Evolutionary conservation across 2,329 filamentous ascomycete species (phyloP), one percentile per base, ranked within the genome.

Genomic region (Aspergillus aculeatinus): DNA sequence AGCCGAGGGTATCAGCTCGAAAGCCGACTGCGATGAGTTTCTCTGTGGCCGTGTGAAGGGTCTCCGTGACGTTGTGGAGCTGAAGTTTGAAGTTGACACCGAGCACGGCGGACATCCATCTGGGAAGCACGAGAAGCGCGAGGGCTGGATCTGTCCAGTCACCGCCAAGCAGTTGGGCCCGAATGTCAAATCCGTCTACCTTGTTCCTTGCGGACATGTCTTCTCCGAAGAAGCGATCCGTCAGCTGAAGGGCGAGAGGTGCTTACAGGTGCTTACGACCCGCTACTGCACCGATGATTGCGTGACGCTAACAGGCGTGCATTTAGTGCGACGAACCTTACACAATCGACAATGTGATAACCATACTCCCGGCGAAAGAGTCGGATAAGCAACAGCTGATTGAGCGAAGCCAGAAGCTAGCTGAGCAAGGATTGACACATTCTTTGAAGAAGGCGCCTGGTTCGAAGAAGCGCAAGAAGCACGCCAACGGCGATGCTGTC

Each of bases 181-280:
- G 0, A 82, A 83, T 5, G 87, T 89, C 16, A 94, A 89, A 75
- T 84, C 92, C 0, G 91, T 96, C 1, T 99, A 98, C 70, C 70
- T 99, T 2, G 91, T 98, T 4, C 95, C 95, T 0, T 99, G 95
- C 70, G 96, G 95, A 0, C 96, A 99, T 80, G 93, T 91, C 0
- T 98, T 98, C 76, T 89, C 91, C 0, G 92, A 96, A 62, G 87
- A 87, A 56, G 92, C 92, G 7, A 88, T 98, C 65, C 90, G 88
- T 66, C 90, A 95, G 76, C 86, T 96, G n/a, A 81, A 82, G 25
- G 83, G 79, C 2, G 88, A 90, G 64, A 81, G 79, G 64, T 89
- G 86, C 67, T 71, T 86, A 62, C 78, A 83, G 76, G 82, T 83
- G 69, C 57, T 79, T 61, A 52, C 3, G 4, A 0, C 25, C 5